Evolutionary conservation across 495 filamentous ascomycete species (phyloP).

Genomic region (Ramalina intermedia): DNA sequence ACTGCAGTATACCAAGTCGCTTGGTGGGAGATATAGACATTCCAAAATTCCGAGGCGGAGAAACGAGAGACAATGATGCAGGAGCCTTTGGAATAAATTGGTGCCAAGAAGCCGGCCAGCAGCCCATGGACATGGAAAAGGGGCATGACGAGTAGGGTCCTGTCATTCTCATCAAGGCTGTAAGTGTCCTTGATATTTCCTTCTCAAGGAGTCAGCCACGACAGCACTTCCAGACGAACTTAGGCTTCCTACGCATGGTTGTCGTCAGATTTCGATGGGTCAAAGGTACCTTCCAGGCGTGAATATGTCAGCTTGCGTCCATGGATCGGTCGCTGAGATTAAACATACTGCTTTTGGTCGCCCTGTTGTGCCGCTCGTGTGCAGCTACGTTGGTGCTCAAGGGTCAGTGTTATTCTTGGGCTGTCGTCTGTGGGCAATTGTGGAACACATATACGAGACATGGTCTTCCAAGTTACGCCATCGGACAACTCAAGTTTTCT

Average conservation of each 20-base stretch:
- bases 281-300: constrained; percentile 43
- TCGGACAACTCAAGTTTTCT: background rate
- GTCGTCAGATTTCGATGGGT: constrained; percentile 64
- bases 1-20: constrained; percentile 86
- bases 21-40: constrained; percentile 48
- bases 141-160: constrained; percentile 81
- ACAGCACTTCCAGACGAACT: background rate
- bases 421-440: too few relatives aligned
- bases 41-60: constrained; percentile 75
- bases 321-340: background rate
- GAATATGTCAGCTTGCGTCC: background rate
- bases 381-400: background rate
- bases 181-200: constrained; percentile 65
- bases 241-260: constrained; percentile 48
- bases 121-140: constrained; percentile 83
- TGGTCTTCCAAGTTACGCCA: too few relatives aligned
- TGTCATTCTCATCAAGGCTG: constrained; percentile 47
- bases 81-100: constrained; percentile 55
- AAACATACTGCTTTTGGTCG: constrained; percentile 56
- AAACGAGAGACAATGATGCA: constrained; percentile 61
- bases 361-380: constrained; percentile 51
- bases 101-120: constrained; percentile 62
- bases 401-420: too few relatives aligned
- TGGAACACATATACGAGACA: too few relatives aligned
- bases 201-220: constrained; percentile 14